Conservation (phyloP, 2,329 filamentous ascomycete species). For the Mycosphaerella sp. region DNA sequence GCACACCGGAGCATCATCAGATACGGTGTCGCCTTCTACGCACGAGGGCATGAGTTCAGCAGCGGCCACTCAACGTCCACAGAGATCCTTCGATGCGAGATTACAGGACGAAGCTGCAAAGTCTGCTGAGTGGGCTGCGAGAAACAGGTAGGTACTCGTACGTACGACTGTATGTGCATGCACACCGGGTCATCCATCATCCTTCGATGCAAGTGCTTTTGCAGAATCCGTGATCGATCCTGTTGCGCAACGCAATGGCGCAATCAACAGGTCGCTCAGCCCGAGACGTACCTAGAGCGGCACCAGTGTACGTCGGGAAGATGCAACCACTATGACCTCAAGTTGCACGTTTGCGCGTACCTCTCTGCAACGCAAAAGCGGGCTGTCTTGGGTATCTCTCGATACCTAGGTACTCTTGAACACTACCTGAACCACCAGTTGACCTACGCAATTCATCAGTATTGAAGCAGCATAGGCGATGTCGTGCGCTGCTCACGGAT, state of each 20-base stretch:
- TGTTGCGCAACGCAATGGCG: neutral
- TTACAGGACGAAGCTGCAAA: neutral
- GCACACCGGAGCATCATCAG: neutral
- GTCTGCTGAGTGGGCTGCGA: neutral
- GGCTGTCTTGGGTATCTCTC: no score
- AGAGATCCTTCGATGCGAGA: neutral
- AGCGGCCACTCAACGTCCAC: no score
- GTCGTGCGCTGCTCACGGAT: slow-evolving; percentile 42
- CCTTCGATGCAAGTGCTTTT: neutral
- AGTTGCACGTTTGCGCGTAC: neutral
- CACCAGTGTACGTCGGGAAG: neutral
- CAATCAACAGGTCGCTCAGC: neutral
- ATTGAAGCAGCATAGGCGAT: no score
- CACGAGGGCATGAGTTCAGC: no score
- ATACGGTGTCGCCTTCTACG: neutral
- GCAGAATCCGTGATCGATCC: neutral
- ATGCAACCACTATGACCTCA: neutral
- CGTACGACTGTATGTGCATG: neutral
- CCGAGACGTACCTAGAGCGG: neutral
- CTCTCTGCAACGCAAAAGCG: no score
- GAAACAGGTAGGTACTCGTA: neutral
- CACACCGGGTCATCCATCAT: neutral
- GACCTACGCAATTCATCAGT: slow-evolving; percentile 2
- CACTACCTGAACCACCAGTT: slow-evolving; percentile 74
- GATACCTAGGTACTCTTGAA: no score